Percentiles rank a stretch among this genome's conserved stretches.
phyloP scores from a whole-genome alignment of 2,329 filamentous ascomycete species.

The Fusarium pininemorale region DNA sequence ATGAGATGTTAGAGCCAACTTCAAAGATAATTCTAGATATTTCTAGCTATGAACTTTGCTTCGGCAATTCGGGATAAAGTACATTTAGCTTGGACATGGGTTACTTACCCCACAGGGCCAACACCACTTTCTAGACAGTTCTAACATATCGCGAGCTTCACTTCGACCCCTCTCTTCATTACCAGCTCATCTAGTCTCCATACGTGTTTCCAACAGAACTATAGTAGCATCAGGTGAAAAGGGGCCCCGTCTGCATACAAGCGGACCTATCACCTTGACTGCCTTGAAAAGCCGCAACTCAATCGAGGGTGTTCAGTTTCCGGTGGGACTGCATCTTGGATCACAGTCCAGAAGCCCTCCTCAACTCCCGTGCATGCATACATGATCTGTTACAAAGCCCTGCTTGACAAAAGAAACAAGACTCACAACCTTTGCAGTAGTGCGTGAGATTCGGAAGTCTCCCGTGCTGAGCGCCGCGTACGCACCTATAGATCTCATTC shows the following conservation, averaged over 20 bases:
- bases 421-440: not conserved
- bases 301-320: conserved; percentile 22
- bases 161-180: not conserved
- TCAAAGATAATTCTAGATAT: conserved; percentile 23
- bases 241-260: conserved; percentile 25
- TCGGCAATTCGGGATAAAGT: not conserved
- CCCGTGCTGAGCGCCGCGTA: conserved; percentile 26
- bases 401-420: not conserved
- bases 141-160: conserved; percentile 42
- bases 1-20: not conserved
- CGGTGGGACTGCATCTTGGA: conserved; percentile 11
- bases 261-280: conserved; percentile 36
- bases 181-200: not conserved
- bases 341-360: conserved; percentile 14
- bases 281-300: not conserved
- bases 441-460: conserved; percentile 25
- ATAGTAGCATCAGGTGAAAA: not conserved
- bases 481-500: not conserved
- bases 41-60: conserved; percentile 1
- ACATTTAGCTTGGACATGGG: conserved; percentile 12
- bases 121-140: conserved; percentile 35
- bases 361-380: conserved; percentile 34
- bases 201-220: not conserved
- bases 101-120: conserved; percentile 41
- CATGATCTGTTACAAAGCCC: conserved; percentile 29